Conservation (phyloP, 208 protist genomes). For the Trypanosoma theileri region DNA sequence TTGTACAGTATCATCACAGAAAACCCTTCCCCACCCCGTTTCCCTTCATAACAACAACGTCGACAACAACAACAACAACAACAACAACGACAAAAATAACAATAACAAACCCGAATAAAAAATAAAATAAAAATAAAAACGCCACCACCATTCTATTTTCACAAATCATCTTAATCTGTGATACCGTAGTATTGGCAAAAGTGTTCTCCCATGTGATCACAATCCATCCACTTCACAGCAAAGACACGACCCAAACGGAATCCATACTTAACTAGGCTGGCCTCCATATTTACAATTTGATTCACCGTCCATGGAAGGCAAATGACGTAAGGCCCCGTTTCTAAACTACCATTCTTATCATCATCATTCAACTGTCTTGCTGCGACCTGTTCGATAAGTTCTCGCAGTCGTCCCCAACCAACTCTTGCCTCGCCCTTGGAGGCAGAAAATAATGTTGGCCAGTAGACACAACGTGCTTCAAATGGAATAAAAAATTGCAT, state of each 20-base stretch:
- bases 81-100: too few relatives aligned
- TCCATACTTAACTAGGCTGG: conserved; percentile 81
- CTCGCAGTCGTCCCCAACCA: conserved; percentile 74
- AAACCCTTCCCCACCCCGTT: too few relatives aligned
- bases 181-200: conserved; percentile 76
- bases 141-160: neutral
- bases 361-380: conserved; percentile 10
- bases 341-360: too few relatives aligned
- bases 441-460: conserved; percentile 66
- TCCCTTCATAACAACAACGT: too few relatives aligned
- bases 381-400: conserved; percentile 54
- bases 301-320: conserved; percentile 86
- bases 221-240: conserved; percentile 72
- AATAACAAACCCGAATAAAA: neutral
- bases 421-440: conserved; percentile 77
- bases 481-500: conserved; percentile 66
- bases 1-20: too few relatives aligned
- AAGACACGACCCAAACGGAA: conserved; percentile 68
- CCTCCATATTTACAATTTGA: conserved; percentile 88
- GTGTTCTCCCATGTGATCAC: conserved; percentile 74
- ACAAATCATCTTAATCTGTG: conserved; percentile 10
- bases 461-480: conserved; percentile 75
- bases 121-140: conserved; percentile 9
- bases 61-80: too few relatives aligned
- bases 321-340: conserved; percentile 45